Percentiles rank a stretch among this genome's conserved stretches.
Conservation (phyloP, 768 basidiomycete species). For the Rubroboletus pulcherrimus region DNA sequence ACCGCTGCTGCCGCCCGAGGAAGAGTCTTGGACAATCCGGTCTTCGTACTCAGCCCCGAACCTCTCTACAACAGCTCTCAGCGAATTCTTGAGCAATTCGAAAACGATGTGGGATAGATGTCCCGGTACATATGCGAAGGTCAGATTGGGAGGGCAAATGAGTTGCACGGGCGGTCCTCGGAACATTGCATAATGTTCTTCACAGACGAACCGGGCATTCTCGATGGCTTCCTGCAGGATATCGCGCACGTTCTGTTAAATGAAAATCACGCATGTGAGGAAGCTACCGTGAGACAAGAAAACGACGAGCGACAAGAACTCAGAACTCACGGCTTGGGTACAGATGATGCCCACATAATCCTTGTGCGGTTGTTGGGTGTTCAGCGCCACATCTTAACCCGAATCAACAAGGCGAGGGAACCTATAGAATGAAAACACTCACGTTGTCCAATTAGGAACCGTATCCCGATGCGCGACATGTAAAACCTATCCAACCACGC, state of each 20-base stretch:
- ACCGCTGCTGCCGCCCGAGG: background rate
- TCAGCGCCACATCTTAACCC: constrained; percentile 79
- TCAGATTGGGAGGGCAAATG: constrained; percentile 82
- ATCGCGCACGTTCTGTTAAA: constrained; percentile 79
- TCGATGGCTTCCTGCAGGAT: constrained; percentile 97
- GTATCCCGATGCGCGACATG: constrained; percentile 90
- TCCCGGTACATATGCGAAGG: constrained; percentile 93
- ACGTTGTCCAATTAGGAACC: constrained; percentile 97
- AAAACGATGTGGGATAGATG: constrained; percentile 96
- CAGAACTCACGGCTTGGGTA: constrained; percentile 70
- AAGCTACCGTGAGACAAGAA: background rate
- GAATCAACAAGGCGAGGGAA: background rate
- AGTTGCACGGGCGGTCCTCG: constrained; percentile 94
- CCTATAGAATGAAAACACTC: constrained; percentile 24
- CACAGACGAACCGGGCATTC: constrained; percentile 91
- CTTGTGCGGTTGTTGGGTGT: constrained; percentile 81
- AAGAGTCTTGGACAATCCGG: background rate
- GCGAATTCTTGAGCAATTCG: constrained; percentile 95
- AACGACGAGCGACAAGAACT: background rate
- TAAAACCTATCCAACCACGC: constrained; percentile 98
- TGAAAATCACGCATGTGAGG: background rate
- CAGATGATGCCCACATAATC: constrained; percentile 98
- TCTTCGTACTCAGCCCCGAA: constrained; percentile 80
- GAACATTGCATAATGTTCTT: constrained; percentile 96
- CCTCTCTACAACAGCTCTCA: constrained; percentile 92